Conservation (phyloP, 495 filamentous ascomycete species). For the Filosporella fistucella region DNA sequence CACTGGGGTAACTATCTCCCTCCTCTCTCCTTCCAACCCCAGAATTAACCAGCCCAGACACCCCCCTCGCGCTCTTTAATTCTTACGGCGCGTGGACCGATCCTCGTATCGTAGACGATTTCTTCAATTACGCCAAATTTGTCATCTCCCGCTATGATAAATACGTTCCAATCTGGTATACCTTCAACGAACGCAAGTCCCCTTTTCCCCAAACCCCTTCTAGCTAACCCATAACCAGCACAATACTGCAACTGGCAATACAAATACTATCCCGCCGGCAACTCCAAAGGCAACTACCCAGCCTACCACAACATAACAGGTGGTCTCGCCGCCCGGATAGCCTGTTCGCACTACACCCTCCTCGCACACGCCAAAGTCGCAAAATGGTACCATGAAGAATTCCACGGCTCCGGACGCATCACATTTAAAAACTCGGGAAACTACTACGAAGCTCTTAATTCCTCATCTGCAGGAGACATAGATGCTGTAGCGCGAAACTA, state of each 20-base stretch:
- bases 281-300: slow-evolving; percentile 36
- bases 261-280: slow-evolving; percentile 49
- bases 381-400: slow-evolving; percentile 61
- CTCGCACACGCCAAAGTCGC: slow-evolving; percentile 55
- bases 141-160: slow-evolving; percentile 51
- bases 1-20: slow-evolving; percentile 40
- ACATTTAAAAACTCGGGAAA: slow-evolving; percentile 57
- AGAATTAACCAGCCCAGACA: slow-evolving; percentile 27
- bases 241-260: slow-evolving; percentile 49
- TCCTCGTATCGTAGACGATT: slow-evolving; percentile 52
- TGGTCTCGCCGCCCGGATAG: slow-evolving; percentile 28
- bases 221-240: slow-evolving; percentile 49
- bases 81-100: slow-evolving; percentile 55
- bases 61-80: slow-evolving; percentile 53
- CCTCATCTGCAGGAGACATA: slow-evolving; percentile 45
- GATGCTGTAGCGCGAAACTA: slow-evolving; percentile 56
- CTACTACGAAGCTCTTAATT: slow-evolving; percentile 49
- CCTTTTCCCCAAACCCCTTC: slow-evolving; percentile 47
- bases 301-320: slow-evolving; percentile 33
- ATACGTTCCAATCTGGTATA: slow-evolving; percentile 58
- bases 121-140: slow-evolving; percentile 52
- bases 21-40: not conserved
- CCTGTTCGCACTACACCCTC: slow-evolving; percentile 52
- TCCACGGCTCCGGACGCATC: slow-evolving; percentile 56
- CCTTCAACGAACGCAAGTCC: slow-evolving; percentile 59